Evolutionary conservation across 2,329 filamentous ascomycete genomes (phyloP), one percentile per base, ranked within the genome.

Genomic region (Endocalyx cinctus): DNA sequence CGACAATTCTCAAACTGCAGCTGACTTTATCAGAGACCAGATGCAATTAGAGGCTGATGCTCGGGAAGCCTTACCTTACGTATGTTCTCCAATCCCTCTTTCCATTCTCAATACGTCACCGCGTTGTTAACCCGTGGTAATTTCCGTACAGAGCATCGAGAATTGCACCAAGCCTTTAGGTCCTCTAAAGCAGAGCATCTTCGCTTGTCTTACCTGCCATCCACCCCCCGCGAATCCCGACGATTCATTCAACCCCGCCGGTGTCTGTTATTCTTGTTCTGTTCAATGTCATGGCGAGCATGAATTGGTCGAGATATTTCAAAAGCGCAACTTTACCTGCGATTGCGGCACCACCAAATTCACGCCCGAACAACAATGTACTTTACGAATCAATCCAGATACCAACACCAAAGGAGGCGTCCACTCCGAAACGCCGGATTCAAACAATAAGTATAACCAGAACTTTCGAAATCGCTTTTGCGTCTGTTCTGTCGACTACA

Each of bases 221-320:
- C 88, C 92, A 7, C 77, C 85, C 7, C 84, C 88, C 1, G 51
- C 69, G 3, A 73, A 76, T 27, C 55, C 72, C 2, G 67, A 74
- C 27, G 79, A 81, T 31, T 66, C 80, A 1, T 85, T 83, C 57
- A 75, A 68, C 6, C 70, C 83, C 6, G 92, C 90, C 4, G 92
- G 86, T 17, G 78, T 98, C 36, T 98, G 92, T 69, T 98, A 98
- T 54, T 86, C 89, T 15, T 98, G 92, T 66, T 96, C 90, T 6
- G 87, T 98, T 38, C 85, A 90, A 49, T 98, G 92, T 57, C 92
- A 98, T 54, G 90, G 92, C 47, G 89, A 97, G 54, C 92, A 98
- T 58, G 84, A 76, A 2, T 78, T 98, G 17, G 92, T 97, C 31
- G 92, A 98, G 63, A 83, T 98, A 14, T 98, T 98, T 66, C 83